A percentile compares a stretch with the other conserved stretches of the same genome.
These are phyloP conservation scores for Magnaporthales sp. DNA, from an alignment of 2,329 filamentous ascomycete species.

Conservation along the genomic window DNA sequence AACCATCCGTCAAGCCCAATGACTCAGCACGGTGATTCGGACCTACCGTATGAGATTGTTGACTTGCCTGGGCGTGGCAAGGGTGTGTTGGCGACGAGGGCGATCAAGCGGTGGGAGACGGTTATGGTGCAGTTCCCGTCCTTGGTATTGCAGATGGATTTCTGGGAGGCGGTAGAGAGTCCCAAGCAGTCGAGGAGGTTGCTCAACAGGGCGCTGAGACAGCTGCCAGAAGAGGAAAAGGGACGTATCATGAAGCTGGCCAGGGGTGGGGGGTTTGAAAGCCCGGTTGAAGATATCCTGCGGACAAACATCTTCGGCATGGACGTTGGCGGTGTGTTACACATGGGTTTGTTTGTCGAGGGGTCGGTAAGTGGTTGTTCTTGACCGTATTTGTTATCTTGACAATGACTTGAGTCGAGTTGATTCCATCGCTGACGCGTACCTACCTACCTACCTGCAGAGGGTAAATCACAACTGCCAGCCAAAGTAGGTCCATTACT, in stretches of 20 bases:
- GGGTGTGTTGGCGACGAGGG: conserved; percentile 13
- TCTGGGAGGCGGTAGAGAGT: conserved; percentile 9
- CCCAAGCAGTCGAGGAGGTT: conserved; percentile 10
- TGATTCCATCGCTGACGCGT: neutral
- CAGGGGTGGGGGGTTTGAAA: conserved; percentile 9
- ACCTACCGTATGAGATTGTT: conserved; percentile 10
- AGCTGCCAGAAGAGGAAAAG: conserved; percentile 12
- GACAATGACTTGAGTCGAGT: neutral
- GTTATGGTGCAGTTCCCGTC: conserved; percentile 16
- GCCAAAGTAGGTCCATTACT: conserved; percentile 3
- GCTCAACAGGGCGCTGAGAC: conserved; percentile 11
- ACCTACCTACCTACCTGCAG: no score
- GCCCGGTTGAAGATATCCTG: conserved; percentile 14
- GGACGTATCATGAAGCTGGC: conserved; percentile 12
- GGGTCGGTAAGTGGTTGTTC: conserved; percentile 13
- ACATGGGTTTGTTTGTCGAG: conserved; percentile 15
- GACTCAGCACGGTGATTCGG: neutral
- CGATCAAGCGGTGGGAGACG: conserved; percentile 11
- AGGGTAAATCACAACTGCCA: conserved; percentile 4
- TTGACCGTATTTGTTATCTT: no score
- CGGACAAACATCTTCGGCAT: conserved; percentile 18
- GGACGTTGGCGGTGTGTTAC: conserved; percentile 15
- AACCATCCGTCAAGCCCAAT: conserved; percentile 10
- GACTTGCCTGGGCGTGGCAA: conserved; percentile 15
- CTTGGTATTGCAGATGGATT: conserved; percentile 14